Percentiles rank a stretch among this genome's conserved stretches.
Evolutionary conservation across 1,284 basidiomycete species (phyloP).

Genomic region (Waitea zeae): DNA sequence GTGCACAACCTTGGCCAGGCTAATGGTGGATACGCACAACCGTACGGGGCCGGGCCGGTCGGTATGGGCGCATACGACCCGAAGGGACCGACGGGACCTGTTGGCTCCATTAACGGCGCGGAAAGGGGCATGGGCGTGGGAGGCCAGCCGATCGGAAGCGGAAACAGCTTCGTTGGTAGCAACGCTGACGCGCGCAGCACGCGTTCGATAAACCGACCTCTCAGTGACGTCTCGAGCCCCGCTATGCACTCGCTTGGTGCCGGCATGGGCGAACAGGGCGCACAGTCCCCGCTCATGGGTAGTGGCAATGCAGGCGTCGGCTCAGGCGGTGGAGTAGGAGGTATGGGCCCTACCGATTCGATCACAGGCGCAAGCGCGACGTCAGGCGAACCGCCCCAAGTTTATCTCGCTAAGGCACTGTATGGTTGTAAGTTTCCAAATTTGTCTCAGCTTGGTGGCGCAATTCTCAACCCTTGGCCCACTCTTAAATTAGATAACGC

Average conservation of each 20-base stretch:
- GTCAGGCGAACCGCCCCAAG: neutral
- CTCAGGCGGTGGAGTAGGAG: constrained; percentile 25
- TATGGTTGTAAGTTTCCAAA: constrained; percentile 59
- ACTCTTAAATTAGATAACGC: constrained; percentile 89
- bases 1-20: constrained; percentile 43
- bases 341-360: no score
- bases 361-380: constrained; percentile 3
- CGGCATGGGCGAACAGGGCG: constrained; percentile 14
- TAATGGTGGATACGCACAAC: constrained; percentile 24
- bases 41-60: constrained; percentile 44
- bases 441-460: constrained; percentile 3
- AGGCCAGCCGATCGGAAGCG: no score
- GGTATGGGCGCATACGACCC: constrained; percentile 27
- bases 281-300: constrained; percentile 47
- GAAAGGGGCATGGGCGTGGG: neutral
- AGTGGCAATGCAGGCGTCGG: constrained; percentile 34
- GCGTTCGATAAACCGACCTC: neutral
- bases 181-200: neutral
- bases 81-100: constrained; percentile 24
- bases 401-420: constrained; percentile 70
- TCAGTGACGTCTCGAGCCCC: neutral
- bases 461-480: constrained; percentile 7
- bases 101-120: constrained; percentile 3
- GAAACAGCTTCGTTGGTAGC: neutral
- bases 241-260: neutral